Evolutionary conservation across 2,329 filamentous ascomycete genomes (phyloP).

Genomic region (Diplocarpon mali): DNA sequence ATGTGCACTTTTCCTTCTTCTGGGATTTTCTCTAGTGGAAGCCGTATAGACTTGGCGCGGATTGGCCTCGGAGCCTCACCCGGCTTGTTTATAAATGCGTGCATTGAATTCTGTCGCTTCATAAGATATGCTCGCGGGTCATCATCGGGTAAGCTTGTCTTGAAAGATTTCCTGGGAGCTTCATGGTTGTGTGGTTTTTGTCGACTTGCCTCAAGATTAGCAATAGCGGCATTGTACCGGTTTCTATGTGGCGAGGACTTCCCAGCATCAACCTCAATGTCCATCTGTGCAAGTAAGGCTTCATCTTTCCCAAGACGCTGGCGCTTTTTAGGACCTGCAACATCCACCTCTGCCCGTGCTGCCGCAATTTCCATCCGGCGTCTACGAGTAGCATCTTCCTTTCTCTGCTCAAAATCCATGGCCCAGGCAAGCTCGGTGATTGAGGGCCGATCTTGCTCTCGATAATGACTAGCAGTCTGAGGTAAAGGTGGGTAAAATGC

Average conservation of each 20-base stretch:
- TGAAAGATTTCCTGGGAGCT: slow-evolving; percentile 6
- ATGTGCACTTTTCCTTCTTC: slow-evolving; percentile 14
- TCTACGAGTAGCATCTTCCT: slow-evolving; percentile 22
- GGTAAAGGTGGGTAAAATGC: neutral
- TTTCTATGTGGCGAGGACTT: slow-evolving; percentile 23
- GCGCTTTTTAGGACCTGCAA: neutral
- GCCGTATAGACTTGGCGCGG: slow-evolving; percentile 19
- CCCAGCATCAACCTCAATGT: neutral
- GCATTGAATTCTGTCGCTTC: slow-evolving; percentile 20
- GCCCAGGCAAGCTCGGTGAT: slow-evolving; percentile 23
- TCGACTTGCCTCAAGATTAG: slow-evolving; percentile 11
- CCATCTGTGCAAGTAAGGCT: neutral
- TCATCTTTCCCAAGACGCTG: neutral
- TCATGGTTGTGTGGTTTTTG: neutral
- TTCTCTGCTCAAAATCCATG: slow-evolving; percentile 27
- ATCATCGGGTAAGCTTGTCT: slow-evolving; percentile 19
- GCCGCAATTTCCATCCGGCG: slow-evolving; percentile 20
- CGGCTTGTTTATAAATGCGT: slow-evolving; percentile 4
- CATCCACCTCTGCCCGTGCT: slow-evolving; percentile 5
- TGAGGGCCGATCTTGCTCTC: neutral
- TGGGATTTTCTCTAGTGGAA: slow-evolving; percentile 24
- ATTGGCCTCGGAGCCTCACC: slow-evolving; percentile 9
- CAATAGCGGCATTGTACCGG: slow-evolving; percentile 23
- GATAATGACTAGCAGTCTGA: neutral
- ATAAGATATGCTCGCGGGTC: slow-evolving; percentile 27